phyloP scores from a whole-genome alignment of 1,284 basidiomycete genomes.

The Cutaneotrichosporon sp. region DNA sequence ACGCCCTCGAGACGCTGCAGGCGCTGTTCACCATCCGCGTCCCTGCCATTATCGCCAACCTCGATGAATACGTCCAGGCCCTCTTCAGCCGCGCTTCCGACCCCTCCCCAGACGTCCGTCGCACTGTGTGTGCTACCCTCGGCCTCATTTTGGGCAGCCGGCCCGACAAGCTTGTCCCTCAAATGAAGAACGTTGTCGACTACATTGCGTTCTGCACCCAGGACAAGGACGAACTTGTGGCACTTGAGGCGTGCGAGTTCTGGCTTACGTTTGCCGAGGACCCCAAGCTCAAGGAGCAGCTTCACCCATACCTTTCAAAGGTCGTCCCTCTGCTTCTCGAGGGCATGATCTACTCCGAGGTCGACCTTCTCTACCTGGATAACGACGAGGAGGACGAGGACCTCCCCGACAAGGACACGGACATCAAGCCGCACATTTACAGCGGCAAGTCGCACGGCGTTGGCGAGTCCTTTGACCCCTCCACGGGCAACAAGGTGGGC shows the following conservation, averaged over 20 bases:
- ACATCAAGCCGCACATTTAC: constrained; percentile 95
- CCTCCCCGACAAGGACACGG: constrained; percentile 85
- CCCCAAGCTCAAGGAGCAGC: constrained; percentile 71
- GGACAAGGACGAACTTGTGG: constrained; percentile 91
- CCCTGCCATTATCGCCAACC: constrained; percentile 78
- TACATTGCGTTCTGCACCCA: constrained; percentile 99
- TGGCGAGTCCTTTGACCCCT: constrained; percentile 55
- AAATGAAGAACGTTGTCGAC: constrained; percentile 91
- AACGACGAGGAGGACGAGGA: constrained; percentile 77
- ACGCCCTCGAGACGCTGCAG: constrained; percentile 88
- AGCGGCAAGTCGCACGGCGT: constrained; percentile 70
- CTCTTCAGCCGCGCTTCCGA: constrained; percentile 94
- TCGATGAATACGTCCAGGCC: constrained; percentile 86
- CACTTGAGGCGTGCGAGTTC: constrained; percentile 97
- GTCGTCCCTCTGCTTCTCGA: constrained; percentile 90
- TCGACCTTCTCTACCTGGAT: constrained; percentile 91
- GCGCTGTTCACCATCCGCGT: constrained; percentile 83
- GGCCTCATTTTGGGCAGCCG: constrained; percentile 86
- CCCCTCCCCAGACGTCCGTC: constrained; percentile 83
- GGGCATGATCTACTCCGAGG: constrained; percentile 96
- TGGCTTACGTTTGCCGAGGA: constrained; percentile 99
- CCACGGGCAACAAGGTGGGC: constrained; percentile 20
- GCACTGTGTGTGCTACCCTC: constrained; percentile 92
- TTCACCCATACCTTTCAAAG: constrained; percentile 77
- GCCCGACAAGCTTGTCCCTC: constrained; percentile 93